phyloP scores from a whole-genome alignment of 2,329 filamentous ascomycete species.

The Cryphonectria japonica region DNA sequence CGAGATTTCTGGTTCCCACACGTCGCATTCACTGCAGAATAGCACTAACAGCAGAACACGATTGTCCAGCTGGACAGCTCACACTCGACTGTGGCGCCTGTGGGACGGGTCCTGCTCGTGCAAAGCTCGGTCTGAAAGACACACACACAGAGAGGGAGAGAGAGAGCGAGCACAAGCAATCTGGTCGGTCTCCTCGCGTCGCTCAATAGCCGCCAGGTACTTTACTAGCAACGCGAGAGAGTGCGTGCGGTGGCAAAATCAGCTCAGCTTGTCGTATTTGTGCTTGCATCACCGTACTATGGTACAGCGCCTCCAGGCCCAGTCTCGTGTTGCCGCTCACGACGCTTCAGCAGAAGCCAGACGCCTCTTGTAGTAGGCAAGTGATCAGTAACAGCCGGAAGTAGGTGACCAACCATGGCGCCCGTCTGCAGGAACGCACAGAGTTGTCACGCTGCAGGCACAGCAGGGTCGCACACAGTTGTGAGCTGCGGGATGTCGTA shows the following conservation, averaged over 20 bases:
- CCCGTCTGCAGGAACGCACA: conserved; percentile 18
- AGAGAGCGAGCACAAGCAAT: background rate
- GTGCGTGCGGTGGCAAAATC: conserved; percentile 24
- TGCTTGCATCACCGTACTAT: conserved; percentile 10
- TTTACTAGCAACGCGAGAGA: conserved; percentile 10
- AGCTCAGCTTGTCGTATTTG: conserved; percentile 17
- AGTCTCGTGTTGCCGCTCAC: conserved; percentile 16
- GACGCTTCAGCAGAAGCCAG: conserved; percentile 11
- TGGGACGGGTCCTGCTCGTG: background rate
- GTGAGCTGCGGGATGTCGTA: conserved; percentile 30
- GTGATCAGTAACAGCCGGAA: conserved; percentile 21
- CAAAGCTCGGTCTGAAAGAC: background rate
- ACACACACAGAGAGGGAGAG: background rate
- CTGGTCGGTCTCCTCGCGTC: background rate
- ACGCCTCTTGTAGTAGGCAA: conserved; percentile 13
- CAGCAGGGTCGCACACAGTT: conserved; percentile 15
- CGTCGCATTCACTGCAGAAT: background rate
- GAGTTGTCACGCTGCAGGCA: conserved; percentile 13
- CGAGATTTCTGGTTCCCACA: conserved; percentile 24
- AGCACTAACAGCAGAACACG: conserved; percentile 15
- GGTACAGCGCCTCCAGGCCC: conserved; percentile 16
- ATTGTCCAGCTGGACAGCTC: conserved; percentile 5
- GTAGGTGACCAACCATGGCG: conserved; percentile 8
- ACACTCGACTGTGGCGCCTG: conserved; percentile 15
- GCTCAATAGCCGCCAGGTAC: conserved; percentile 7